Evolutionary conservation across 805 yeast species (phyloP).

Genomic region (Saccharomyces jurei): DNA sequence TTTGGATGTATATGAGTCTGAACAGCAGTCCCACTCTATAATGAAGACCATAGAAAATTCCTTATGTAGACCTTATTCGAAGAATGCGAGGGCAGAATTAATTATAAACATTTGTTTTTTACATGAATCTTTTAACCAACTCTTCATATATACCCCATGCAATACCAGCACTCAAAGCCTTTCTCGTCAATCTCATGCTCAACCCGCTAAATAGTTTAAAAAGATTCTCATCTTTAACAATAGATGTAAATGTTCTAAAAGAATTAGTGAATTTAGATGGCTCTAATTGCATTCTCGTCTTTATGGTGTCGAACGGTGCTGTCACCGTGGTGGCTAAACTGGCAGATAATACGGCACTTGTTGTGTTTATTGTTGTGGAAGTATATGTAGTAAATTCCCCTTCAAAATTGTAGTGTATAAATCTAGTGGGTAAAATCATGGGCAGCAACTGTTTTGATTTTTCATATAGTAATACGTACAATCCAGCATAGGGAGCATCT

Average conservation of each 20-base stretch:
- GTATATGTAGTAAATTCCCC: conserved; percentile 30
- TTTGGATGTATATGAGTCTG: neutral
- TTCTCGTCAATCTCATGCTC: conserved; percentile 69
- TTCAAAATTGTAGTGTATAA: conserved; percentile 12
- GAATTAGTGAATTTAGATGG: conserved; percentile 40
- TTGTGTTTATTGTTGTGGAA: conserved; percentile 56
- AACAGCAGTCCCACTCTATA: neutral
- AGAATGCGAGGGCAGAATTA: neutral
- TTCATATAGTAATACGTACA: conserved; percentile 82
- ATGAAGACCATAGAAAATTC: neutral
- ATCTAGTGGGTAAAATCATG: conserved; percentile 19
- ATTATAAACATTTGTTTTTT: conserved; percentile 1
- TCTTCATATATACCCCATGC: conserved; percentile 98
- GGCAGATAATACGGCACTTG: conserved; percentile 76
- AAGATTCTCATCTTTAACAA: conserved; percentile 40
- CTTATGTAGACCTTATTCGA: too few relatives aligned
- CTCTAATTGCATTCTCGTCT: conserved; percentile 79
- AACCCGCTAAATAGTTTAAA: conserved; percentile 73
- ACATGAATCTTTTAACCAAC: conserved; percentile 40
- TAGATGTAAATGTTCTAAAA: conserved; percentile 32
- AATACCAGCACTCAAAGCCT: conserved; percentile 87
- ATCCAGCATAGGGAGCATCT: conserved; percentile 95
- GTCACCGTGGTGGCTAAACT: conserved; percentile 74
- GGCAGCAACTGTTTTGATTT: conserved; percentile 56
- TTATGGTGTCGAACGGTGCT: conserved; percentile 91